Evolutionary conservation across 2,329 filamentous ascomycete genomes (phyloP).

Genomic region (Ophiostoma ips): DNA sequence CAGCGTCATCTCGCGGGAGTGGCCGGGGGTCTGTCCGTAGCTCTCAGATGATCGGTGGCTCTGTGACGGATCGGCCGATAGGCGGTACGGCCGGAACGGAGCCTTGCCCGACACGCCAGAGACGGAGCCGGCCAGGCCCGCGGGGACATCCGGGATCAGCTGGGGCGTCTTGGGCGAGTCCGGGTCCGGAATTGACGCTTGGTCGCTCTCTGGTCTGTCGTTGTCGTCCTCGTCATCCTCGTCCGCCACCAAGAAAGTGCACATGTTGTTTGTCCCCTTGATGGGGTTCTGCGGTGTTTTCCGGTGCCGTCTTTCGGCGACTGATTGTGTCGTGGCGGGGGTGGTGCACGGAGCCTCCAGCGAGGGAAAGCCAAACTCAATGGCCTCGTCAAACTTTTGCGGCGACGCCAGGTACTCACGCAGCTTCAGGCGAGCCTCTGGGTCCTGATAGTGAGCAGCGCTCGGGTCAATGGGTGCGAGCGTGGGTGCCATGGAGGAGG

Average conservation of each 20-base stretch:
- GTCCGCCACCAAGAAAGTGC: constrained; percentile 16
- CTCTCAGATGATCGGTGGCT: constrained; percentile 22
- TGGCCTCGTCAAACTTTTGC: constrained; percentile 88
- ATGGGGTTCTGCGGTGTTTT: background rate
- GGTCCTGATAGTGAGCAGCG: constrained; percentile 78
- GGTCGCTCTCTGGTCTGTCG: constrained; percentile 42
- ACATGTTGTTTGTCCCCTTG: constrained; percentile 22
- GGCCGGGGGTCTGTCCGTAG: constrained; percentile 37
- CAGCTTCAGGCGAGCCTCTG: constrained; percentile 73
- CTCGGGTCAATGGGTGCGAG: constrained; percentile 49
- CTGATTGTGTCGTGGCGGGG: background rate
- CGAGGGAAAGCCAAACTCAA: constrained; percentile 84
- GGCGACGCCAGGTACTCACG: constrained; percentile 76
- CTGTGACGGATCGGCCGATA: constrained; percentile 1
- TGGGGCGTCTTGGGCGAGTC: constrained; percentile 47
- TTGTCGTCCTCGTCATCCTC: constrained; percentile 26
- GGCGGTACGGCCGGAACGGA: constrained; percentile 12
- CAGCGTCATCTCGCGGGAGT: constrained; percentile 80
- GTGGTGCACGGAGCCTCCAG: constrained; percentile 27
- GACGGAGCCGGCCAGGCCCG: background rate
- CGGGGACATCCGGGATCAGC: constrained; percentile 24
- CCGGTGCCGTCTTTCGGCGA: background rate
- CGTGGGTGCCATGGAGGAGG: constrained; percentile 27
- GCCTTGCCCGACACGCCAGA: background rate
- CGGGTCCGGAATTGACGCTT: constrained; percentile 39